Evolutionary conservation across 257 asterid species (phyloP).

Genomic region (Gentiana macrophylla): DNA sequence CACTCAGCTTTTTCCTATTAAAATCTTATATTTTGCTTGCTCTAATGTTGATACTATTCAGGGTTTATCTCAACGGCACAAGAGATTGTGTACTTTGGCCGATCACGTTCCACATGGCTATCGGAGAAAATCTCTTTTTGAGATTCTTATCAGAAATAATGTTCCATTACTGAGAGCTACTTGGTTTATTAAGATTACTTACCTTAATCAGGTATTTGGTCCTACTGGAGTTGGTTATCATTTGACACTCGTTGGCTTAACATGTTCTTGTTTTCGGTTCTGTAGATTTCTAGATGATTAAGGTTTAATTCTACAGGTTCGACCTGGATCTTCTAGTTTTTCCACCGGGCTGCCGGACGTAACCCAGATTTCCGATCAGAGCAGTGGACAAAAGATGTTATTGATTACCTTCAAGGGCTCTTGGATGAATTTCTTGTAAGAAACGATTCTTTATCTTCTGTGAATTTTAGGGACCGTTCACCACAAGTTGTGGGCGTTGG

Average conservation of each 20-base stretch:
- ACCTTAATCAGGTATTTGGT: slow-evolving; percentile 85
- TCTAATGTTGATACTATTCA: slow-evolving; percentile 21
- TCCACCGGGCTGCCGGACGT: slow-evolving; percentile 70
- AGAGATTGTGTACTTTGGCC: slow-evolving; percentile 79
- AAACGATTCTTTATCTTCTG: slow-evolving; percentile 50
- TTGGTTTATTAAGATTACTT: slow-evolving; percentile 93
- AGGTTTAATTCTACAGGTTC: slow-evolving; percentile 54
- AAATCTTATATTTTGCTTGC: neutral
- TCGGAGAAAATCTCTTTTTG: slow-evolving; percentile 68
- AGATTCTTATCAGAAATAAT: slow-evolving; percentile 77
- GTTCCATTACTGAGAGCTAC: slow-evolving; percentile 92
- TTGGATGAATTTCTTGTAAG: slow-evolving; percentile 77
- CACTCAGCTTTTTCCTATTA: neutral
- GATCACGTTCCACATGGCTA: slow-evolving; percentile 98
- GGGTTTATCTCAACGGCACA: slow-evolving; percentile 91
- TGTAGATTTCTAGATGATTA: slow-evolving; percentile 12
- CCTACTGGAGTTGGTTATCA: neutral
- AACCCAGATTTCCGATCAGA: slow-evolving; percentile 78
- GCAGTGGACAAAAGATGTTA: slow-evolving; percentile 94
- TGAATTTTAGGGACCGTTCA: slow-evolving; percentile 55
- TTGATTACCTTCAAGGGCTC: slow-evolving; percentile 82
- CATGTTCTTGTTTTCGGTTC: neutral
- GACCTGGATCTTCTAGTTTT: slow-evolving; percentile 55
- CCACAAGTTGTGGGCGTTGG: slow-evolving; percentile 58
- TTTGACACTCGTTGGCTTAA: neutral